phyloP scores from a whole-genome alignment of 148 eudicot genomes.

The Suaeda aralocaspica region DNA sequence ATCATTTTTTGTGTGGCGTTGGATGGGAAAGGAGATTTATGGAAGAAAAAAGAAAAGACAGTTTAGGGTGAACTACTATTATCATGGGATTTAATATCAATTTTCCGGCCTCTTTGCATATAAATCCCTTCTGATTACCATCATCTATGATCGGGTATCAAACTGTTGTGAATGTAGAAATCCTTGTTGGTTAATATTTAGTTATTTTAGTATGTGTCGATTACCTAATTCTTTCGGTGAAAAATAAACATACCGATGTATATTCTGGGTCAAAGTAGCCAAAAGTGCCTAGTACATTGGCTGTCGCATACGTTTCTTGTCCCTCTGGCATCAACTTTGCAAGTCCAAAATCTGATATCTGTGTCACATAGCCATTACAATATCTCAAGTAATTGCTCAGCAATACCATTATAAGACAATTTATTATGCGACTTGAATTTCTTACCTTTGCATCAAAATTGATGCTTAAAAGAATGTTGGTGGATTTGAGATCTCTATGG shows the following conservation, averaged over 20 bases:
- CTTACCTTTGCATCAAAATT: constrained; percentile 87
- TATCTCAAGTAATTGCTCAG: not conserved
- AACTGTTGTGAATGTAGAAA: not conserved
- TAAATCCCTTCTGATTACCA: too few species aligned
- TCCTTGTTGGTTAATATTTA: not conserved
- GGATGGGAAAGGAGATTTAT: too few species aligned
- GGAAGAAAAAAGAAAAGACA: too few species aligned
- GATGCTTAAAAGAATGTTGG: constrained; percentile 67
- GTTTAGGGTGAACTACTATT: too few species aligned
- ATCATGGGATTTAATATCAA: too few species aligned
- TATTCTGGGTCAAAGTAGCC: constrained; percentile 95
- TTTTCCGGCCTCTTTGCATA: too few species aligned
- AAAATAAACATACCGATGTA: constrained; percentile 58
- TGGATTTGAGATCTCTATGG: constrained; percentile 97
- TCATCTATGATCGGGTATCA: too few species aligned
- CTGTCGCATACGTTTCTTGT: constrained; percentile 69
- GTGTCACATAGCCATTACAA: constrained; percentile 17
- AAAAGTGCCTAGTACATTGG: constrained; percentile 85
- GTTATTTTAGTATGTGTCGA: not conserved
- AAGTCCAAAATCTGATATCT: constrained; percentile 95
- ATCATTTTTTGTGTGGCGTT: too few species aligned
- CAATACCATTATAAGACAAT: not conserved
- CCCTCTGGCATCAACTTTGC: constrained; percentile 98
- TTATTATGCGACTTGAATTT: not conserved
- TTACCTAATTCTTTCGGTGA: not conserved